phyloP scores from a whole-genome alignment of 75 land plant genomes.

The Selaginella tamariscina region DNA sequence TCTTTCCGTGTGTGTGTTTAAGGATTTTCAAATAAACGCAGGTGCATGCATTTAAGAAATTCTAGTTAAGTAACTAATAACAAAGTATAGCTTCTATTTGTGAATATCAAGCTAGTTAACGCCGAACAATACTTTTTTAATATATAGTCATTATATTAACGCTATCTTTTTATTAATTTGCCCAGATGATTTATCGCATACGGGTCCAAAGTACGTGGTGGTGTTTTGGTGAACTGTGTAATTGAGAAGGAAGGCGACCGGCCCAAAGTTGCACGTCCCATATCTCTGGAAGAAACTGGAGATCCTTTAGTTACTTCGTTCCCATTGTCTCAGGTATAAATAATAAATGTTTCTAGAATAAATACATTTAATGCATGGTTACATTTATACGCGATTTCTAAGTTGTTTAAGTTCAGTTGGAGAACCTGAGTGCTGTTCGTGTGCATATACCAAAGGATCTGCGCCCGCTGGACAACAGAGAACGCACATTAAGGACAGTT shows the following conservation, averaged over 20 bases:
- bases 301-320: conserved; percentile 83
- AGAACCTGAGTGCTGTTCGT: conserved; percentile 55
- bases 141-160: too few species aligned
- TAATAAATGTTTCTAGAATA: neutral
- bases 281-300: conserved; percentile 54
- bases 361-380: neutral
- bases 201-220: conserved; percentile 46
- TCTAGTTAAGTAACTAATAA: too few species aligned
- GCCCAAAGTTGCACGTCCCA: conserved; percentile 39
- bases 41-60: too few species aligned
- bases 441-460: conserved; percentile 67
- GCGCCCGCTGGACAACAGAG: conserved; percentile 65
- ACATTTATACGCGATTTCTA: neutral
- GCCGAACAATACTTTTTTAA: too few species aligned
- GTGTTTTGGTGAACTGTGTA: conserved; percentile 68
- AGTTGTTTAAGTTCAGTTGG: conserved; percentile 40
- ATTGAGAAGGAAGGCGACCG: conserved; percentile 34
- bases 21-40: too few species aligned
- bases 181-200: too few species aligned
- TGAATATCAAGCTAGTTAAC: too few species aligned
- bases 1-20: too few species aligned
- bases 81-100: too few species aligned
- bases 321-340: conserved; percentile 56
- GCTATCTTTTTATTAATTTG: too few species aligned
- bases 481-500: conserved; percentile 57